Base-by-base conservation (phyloP, 768 basidiomycete genomes). In the Boletus tomentosulus region DNA sequence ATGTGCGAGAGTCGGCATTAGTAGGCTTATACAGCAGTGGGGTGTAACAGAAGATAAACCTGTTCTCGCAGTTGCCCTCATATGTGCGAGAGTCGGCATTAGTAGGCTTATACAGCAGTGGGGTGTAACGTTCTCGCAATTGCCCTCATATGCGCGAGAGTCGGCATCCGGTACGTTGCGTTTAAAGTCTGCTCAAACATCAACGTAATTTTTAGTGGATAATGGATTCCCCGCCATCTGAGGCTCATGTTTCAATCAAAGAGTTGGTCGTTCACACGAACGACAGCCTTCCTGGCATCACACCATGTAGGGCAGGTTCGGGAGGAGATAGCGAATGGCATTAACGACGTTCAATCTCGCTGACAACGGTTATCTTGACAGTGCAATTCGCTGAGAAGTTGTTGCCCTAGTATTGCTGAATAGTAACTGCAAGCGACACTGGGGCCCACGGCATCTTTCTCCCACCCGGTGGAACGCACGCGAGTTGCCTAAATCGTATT, bases 121-220 rank as follows among this genome's bases (percentile, higher is more conserved):
- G 1, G 41, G 41, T 12, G 19, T 6, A 38, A 38, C 12, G 24
- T 25, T 19, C 39, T 27, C 33, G 42, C 25, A 44, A 44, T 28
- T 27, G 27, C 25, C 15, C 6, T 19, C 19, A 19, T 19, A 19
- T 19, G 16, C 7, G 25, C 27, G 25, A 38, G 34, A 25, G 30
- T 50, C 35, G 44, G 31, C 30, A 30, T 30, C 45, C 30, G 7
- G 30, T 53, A 25, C 15, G 42, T 19, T 34, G 35, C 41, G 58
- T 37, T 56, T 51, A 59, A 60, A 60, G 50, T 46, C 50, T 59
- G 41, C 58, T 51, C 50, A 38, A 54, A 62, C 57, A 54, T 51
- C 38, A 51, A 63, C 54, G 62, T 57, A 53, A 61, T 28, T 13
- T 35, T 38, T 30, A 31, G 27, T 46, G 45, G 13, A 22, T 48